A percentile compares a stretch with the other conserved stretches of the same genome.
phyloP scores from a whole-genome alignment of 768 basidiomycete genomes.

The Tulasnella sp. region DNA sequence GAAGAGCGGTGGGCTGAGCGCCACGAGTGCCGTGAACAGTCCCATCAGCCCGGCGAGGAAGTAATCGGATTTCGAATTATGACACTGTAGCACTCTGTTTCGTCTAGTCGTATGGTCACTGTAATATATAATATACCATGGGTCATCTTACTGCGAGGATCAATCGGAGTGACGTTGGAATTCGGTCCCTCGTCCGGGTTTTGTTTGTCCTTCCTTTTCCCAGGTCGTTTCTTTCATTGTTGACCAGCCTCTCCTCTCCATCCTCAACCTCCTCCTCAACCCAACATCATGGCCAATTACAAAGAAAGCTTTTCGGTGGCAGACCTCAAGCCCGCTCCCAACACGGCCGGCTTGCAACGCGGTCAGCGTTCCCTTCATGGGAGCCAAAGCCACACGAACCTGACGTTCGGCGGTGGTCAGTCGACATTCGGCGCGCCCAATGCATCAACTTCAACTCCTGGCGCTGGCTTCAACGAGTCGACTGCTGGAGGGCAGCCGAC shows the following conservation, averaged over 20 bases:
- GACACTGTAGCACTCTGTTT: background rate
- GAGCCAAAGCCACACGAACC: constrained; percentile 20
- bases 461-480: background rate
- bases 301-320: constrained; percentile 10
- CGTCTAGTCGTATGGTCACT: background rate
- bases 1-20: constrained; percentile 19
- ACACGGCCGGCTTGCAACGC: constrained; percentile 18
- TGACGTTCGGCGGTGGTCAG: constrained; percentile 17
- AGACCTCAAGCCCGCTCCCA: constrained; percentile 22
- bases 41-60: background rate
- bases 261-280: background rate
- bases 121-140: constrained; percentile 11
- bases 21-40: background rate
- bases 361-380: constrained; percentile 19
- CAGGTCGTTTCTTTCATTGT: constrained; percentile 2
- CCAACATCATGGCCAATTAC: constrained; percentile 7
- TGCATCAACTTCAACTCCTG: background rate
- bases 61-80: background rate
- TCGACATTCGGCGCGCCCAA: background rate
- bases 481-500: background rate
- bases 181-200: background rate
- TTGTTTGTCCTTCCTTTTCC: background rate
- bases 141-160: background rate
- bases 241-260: background rate
- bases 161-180: background rate